These are phyloP conservation scores for Phytophthora fragariae DNA, from an alignment of 352 stramenopile species.

Conservation along the genomic window DNA sequence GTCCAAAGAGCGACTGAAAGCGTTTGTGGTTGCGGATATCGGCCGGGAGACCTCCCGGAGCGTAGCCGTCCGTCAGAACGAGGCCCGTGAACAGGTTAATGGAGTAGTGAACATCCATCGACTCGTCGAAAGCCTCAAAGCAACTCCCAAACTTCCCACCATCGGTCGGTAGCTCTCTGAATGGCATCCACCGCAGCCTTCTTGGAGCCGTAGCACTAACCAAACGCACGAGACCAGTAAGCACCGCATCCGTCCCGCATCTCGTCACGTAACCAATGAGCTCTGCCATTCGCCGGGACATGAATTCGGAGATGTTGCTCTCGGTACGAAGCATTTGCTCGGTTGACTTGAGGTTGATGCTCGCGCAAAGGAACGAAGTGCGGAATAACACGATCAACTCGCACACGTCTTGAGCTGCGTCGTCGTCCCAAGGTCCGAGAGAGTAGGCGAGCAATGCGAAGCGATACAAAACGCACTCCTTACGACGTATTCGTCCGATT, in stretches of 20 bases:
- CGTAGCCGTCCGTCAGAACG: conserved; percentile 52
- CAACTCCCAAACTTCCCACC: conserved; percentile 33
- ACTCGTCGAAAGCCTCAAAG: conserved; percentile 36
- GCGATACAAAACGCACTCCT: conserved; percentile 54
- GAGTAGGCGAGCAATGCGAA: conserved; percentile 49
- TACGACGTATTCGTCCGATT: conserved; percentile 35
- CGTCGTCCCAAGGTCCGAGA: conserved; percentile 20
- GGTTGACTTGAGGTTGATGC: conserved; percentile 31
- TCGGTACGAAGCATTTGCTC: conserved; percentile 25
- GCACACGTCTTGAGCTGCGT: conserved; percentile 38
- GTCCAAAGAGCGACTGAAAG: conserved; percentile 56
- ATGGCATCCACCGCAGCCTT: conserved; percentile 35
- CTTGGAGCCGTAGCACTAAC: conserved; percentile 33
- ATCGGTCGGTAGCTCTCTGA: conserved; percentile 4
- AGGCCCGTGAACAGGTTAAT: conserved; percentile 61
- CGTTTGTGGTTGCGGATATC: conserved; percentile 38
- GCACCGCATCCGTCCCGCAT: neutral
- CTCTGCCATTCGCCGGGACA: conserved; percentile 37
- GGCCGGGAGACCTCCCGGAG: conserved; percentile 45
- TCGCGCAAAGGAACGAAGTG: conserved; percentile 39
- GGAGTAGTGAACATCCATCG: conserved; percentile 32
- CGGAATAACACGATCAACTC: conserved; percentile 60
- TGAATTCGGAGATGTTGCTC: conserved; percentile 45
- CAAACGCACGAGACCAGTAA: conserved; percentile 41
- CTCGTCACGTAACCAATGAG: conserved; percentile 24